phyloP scores from a whole-genome alignment of 2,329 filamentous ascomycete species.

The Clonostachys rhizophaga region DNA sequence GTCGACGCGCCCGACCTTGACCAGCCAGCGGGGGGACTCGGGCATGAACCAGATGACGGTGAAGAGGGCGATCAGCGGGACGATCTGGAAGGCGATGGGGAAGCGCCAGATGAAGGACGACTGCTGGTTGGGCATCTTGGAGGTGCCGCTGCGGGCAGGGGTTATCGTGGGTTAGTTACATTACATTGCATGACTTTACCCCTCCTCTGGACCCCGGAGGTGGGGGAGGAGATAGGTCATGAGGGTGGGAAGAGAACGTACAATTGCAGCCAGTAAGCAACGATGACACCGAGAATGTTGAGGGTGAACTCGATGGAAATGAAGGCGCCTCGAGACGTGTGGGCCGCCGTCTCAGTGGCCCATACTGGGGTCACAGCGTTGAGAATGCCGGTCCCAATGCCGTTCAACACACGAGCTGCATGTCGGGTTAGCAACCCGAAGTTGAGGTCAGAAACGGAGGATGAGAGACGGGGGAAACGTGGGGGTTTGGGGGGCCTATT shows the following conservation, averaged over 20 bases:
- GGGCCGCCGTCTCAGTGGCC: constrained; percentile 65
- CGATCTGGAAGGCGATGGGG: constrained; percentile 65
- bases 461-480: not conserved
- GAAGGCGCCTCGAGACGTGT: constrained; percentile 64
- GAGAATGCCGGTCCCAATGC: constrained; percentile 64
- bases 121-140: constrained; percentile 52
- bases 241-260: constrained; percentile 6
- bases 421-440: not conserved
- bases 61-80: constrained; percentile 56
- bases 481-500: too few relatives aligned
- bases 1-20: constrained; percentile 60
- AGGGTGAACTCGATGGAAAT: constrained; percentile 70
- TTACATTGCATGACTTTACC: not conserved
- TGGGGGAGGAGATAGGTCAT: not conserved
- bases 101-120: constrained; percentile 63
- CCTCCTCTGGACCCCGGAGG: not conserved
- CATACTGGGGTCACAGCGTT: constrained; percentile 69
- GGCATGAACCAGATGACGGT: constrained; percentile 60
- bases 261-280: constrained; percentile 55
- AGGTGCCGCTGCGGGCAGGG: constrained; percentile 34
- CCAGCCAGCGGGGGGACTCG: constrained; percentile 64
- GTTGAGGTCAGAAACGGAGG: not conserved
- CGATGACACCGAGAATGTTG: constrained; percentile 66
- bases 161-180: not conserved
- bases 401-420: constrained; percentile 35